Evolutionary conservation across 441 rosid genomes (phyloP).

Genomic region (Gossypium gossypioides): DNA sequence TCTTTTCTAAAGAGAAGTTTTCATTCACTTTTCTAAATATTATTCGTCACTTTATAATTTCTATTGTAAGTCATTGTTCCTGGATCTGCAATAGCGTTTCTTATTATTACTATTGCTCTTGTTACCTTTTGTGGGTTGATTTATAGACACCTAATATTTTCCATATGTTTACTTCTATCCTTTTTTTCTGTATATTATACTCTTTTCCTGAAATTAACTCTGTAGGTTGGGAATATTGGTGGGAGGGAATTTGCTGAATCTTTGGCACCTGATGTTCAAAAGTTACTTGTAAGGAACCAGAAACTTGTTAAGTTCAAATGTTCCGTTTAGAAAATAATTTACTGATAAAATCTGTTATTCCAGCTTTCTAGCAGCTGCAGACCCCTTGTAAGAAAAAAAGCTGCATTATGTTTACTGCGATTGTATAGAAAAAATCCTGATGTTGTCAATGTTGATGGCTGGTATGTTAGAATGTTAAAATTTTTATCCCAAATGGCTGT

Average conservation of each 20-base stretch:
- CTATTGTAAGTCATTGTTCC: not conserved
- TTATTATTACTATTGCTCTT: not conserved
- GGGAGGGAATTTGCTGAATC: slow-evolving; percentile 98
- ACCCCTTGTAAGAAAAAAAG: slow-evolving; percentile 96
- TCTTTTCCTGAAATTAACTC: slow-evolving; percentile 6
- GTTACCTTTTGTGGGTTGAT: too few relatives aligned
- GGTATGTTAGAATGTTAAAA: slow-evolving; percentile 37
- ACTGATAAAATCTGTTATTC: slow-evolving; percentile 24
- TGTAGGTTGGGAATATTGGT: slow-evolving; percentile 95
- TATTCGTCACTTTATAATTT: not conserved
- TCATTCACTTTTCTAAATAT: not conserved
- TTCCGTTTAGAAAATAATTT: slow-evolving; percentile 11
- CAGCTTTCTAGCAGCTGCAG: slow-evolving; percentile 98
- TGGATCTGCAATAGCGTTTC: not conserved
- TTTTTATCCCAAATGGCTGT: not conserved
- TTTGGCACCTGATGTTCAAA: slow-evolving; percentile 94
- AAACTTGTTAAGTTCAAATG: slow-evolving; percentile 10
- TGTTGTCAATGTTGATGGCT: slow-evolving; percentile 88
- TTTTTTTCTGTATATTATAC: not conserved
- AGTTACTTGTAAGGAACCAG: slow-evolving; percentile 65
- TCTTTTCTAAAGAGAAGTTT: not conserved
- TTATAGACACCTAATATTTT: not conserved
- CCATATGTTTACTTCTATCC: not conserved
- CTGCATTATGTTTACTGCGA: slow-evolving; percentile 90
- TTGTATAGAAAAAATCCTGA: slow-evolving; percentile 93